These are phyloP conservation scores for Vigna radiata DNA, from an alignment of 306 rosid species.

Conservation along the genomic window DNA sequence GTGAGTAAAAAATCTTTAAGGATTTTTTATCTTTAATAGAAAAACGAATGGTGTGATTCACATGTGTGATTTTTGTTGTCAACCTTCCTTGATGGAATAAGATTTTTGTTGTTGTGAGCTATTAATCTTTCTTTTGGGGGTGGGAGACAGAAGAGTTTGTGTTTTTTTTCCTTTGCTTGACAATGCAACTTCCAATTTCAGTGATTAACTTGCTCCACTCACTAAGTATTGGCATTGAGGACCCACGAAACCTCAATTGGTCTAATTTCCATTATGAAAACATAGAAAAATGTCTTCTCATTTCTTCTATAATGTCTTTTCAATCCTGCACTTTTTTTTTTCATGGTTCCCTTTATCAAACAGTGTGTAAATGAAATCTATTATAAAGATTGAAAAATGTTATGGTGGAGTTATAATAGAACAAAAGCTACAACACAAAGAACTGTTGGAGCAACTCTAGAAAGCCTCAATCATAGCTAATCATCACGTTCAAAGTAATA, in stretches of 20 bases:
- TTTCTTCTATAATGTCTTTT: background rate
- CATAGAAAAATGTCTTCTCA: constrained; percentile 9
- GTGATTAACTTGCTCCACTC: constrained; percentile 59
- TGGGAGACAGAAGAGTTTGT: background rate
- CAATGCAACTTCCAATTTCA: constrained; percentile 69
- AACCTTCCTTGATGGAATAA: background rate
- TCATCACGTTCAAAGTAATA: background rate
- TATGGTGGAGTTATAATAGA: background rate
- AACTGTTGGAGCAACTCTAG: background rate
- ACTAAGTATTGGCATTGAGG: constrained; percentile 54
- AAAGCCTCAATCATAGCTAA: constrained; percentile 7
- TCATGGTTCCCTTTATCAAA: constrained; percentile 7
- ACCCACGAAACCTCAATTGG: constrained; percentile 44
- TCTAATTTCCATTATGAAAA: constrained; percentile 30
- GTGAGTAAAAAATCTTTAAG: no score
- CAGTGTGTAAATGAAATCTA: background rate
- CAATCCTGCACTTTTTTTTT: background rate
- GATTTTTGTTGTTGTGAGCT: background rate
- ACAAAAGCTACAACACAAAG: background rate
- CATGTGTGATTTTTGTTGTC: background rate
- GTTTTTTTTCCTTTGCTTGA: constrained; percentile 47
- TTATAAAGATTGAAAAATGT: background rate
- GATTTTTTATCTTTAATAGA: no score
- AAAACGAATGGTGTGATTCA: no score
- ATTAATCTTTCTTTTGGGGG: background rate